Conservation (phyloP, 345 rosid species). For the Angophora floribunda region DNA sequence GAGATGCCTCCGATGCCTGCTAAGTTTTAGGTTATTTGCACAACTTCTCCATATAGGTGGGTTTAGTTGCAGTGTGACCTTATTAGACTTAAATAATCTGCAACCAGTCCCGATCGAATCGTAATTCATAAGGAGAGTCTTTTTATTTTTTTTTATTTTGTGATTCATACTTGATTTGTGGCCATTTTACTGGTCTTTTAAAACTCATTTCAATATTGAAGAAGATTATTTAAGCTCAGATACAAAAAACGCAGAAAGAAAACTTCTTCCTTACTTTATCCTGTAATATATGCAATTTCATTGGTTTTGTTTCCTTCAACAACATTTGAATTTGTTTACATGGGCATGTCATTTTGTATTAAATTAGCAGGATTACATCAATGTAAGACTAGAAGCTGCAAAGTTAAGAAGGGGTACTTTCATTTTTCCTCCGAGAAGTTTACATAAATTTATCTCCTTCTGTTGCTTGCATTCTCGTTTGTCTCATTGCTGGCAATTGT, state of each 20-base stretch:
- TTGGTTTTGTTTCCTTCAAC: neutral
- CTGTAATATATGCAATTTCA: neutral
- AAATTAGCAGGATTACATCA: neutral
- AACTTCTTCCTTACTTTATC: neutral
- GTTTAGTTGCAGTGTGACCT: neutral
- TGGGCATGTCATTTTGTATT: neutral
- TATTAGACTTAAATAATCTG: neutral
- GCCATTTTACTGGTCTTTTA: neutral
- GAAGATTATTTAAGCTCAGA: neutral
- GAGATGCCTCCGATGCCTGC: neutral
- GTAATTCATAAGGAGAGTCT: neutral
- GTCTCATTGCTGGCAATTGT: neutral
- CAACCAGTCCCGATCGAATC: neutral
- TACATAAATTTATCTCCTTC: neutral
- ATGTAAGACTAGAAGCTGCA: neutral
- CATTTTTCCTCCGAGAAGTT: neutral
- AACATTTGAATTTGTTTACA: neutral
- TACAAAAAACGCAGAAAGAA: neutral
- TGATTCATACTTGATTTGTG: neutral
- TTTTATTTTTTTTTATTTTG: neutral
- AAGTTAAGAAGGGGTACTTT: neutral
- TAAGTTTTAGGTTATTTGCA: neutral
- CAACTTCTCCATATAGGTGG: neutral
- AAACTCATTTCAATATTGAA: neutral
- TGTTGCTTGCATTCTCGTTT: neutral